Evolutionary conservation across 1,139 yeast species (phyloP), one percentile per base, ranked within the genome.

Genomic region (Yamadazyma mexicana): DNA sequence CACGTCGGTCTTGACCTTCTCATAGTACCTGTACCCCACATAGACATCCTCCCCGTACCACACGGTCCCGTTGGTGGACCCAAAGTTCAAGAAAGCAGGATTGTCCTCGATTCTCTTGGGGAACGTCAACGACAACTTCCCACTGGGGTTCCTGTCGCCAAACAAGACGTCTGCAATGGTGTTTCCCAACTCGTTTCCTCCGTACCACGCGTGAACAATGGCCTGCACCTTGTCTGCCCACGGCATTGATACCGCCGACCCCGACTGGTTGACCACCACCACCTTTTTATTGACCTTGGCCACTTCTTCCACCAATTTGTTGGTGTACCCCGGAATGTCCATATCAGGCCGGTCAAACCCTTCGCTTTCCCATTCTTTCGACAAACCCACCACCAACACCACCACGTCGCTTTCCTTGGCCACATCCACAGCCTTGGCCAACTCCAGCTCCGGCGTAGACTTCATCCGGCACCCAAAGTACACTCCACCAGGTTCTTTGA

Each of bases 221-320:
- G 75, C 76, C 40, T 65, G 66, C 14, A 71, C 76, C 17, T 71
- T 55, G 30, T 66, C 58, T 11, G 64, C 54, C 83, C 84, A 79
- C 23, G 83, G 81, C 69, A 81, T 64, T 26, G 74, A 64, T 22
- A 80, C 83, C 1, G 87, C 85, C 9, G 83, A 69, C 39, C 86
- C 86, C 2, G 81, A 70, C 55, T 79, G 84, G 57, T 77, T 73
- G 18, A 79, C 82, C 34, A 79, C 63, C 17, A 77, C 70, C 8
- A 75, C 68, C 51, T 78, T 75, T 29, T 72, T 69, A 50, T 78
- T 79, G 33, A 64, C 83, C 34, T 62, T 62, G 27, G 66, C 41
- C 15, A 80, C 70, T 26, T 67, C 76, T 23, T 54, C 59, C 18
- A 79, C 66, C 40, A 80, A 62, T 33, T 66, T 62, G 45, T 77